Evolutionary conservation across 345 rosid species (phyloP).

Genomic region (Euclidium syriacum): DNA sequence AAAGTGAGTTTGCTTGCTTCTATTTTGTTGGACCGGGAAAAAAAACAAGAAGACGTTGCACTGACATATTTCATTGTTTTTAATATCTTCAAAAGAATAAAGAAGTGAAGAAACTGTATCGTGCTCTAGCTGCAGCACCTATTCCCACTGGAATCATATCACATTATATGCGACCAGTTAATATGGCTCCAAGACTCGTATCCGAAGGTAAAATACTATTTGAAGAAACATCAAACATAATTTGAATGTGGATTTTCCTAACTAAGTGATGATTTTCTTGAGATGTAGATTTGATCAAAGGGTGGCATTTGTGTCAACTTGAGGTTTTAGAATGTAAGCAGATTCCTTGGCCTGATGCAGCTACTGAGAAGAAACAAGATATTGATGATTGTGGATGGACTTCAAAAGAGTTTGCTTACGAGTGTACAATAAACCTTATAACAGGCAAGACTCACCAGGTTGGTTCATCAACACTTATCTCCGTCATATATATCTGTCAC

Average conservation of each 20-base stretch:
- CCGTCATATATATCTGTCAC: not conserved
- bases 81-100: constrained; percentile 42
- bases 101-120: constrained; percentile 82
- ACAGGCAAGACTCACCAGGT: constrained; percentile 99
- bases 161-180: constrained; percentile 88
- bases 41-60: not conserved
- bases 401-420: constrained; percentile 58
- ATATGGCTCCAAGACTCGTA: constrained; percentile 79
- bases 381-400: constrained; percentile 71
- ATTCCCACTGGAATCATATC: constrained; percentile 65
- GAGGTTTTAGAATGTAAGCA: constrained; percentile 77
- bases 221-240: not conserved
- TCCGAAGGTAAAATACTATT: constrained; percentile 51
- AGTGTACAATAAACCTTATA: constrained; percentile 80
- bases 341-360: constrained; percentile 72
- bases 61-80: not conserved
- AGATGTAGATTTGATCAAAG: constrained; percentile 51
- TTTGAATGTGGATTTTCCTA: not conserved
- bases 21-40: not conserved
- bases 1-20: constrained; percentile 42
- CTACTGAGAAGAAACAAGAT: constrained; percentile 40
- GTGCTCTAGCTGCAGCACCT: constrained; percentile 82
- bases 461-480: not conserved
- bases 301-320: constrained; percentile 86
- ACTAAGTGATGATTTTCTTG: not conserved